Base-by-base conservation (phyloP, 2,329 filamentous ascomycete species). In the Sporothrix schenckii region DNA sequence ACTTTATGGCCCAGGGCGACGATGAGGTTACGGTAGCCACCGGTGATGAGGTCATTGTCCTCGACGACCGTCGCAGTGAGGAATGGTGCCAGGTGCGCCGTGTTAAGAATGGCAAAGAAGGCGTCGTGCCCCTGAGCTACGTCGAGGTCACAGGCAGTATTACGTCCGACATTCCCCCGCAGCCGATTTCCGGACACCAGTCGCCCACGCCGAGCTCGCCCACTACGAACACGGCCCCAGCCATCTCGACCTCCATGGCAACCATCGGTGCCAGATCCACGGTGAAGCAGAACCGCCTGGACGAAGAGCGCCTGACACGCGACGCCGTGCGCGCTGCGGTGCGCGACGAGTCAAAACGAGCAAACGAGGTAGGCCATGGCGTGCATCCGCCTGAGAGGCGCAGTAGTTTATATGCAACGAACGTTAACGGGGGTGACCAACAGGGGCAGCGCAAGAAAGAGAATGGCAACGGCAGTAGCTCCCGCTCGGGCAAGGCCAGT, bases 11-110 rank as follows among this genome's bases (percentile, higher is more conserved):
- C 0, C 94, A 98, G 79, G 94, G 94, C 49, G 92, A 97, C 9
- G 95, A 99, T 76, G 95, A 99, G 80, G 94, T 99, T 63, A 97
- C 93, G 0, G 95, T 99, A 61, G 89, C 88, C 34, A 87, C 91
- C 27, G 95, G 91, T 53, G 95, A 99, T 77, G 94, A 99, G 77
- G 94, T 99, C 53, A 83, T 97, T 56, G 84, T 99, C 69, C 80
- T 98, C 70, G 94, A 99, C 77, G 93, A 97, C 77, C 88, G 85
- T 47, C 95, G 94, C 81, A 97, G 94, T 73, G 93, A 97, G 71
- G 95, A 99, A 78, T 99, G 95, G 95, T 98, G 95, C 94, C 93
- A 95, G 83, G 93, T 99, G 49, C 88, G 92, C 72, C 88, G 94
- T 49, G 77, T 97, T 73, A 96, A 93, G 82, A 98, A 93, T 78